phyloP scores from a whole-genome alignment of 495 filamentous ascomycete species.

The Neurospora sp. region DNA sequence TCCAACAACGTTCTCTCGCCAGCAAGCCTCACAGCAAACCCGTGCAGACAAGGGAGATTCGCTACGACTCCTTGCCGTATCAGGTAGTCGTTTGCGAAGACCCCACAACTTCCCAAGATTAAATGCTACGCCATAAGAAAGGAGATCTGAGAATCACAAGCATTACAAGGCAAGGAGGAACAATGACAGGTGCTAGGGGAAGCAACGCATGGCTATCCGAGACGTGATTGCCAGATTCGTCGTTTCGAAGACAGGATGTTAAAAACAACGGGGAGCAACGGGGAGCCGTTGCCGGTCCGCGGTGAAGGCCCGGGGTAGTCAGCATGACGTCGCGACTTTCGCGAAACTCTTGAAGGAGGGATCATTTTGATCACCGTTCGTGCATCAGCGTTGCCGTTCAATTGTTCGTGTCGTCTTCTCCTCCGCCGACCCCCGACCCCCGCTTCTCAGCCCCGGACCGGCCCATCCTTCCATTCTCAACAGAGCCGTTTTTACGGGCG shows the following conservation, averaged over 20 bases:
- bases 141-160: background rate
- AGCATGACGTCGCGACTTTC: background rate
- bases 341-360: background rate
- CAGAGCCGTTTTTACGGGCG: background rate
- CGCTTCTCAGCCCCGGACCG: background rate
- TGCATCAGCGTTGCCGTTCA: background rate
- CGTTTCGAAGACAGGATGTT: background rate
- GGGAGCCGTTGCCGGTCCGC: background rate
- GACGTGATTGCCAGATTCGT: background rate
- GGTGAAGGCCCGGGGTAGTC: background rate
- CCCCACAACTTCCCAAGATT: background rate
- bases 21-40: background rate
- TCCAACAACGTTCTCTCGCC: background rate
- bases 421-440: background rate
- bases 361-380: background rate
- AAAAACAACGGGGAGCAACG: background rate
- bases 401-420: background rate
- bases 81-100: background rate
- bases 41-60: background rate
- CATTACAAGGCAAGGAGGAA: background rate
- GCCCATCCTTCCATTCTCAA: background rate
- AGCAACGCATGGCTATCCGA: background rate
- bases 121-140: background rate
- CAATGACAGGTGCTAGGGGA: background rate
- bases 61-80: background rate